Base-by-base conservation (phyloP, 2,329 filamentous ascomycete species). In the Trichoderma afroharzianum region DNA sequence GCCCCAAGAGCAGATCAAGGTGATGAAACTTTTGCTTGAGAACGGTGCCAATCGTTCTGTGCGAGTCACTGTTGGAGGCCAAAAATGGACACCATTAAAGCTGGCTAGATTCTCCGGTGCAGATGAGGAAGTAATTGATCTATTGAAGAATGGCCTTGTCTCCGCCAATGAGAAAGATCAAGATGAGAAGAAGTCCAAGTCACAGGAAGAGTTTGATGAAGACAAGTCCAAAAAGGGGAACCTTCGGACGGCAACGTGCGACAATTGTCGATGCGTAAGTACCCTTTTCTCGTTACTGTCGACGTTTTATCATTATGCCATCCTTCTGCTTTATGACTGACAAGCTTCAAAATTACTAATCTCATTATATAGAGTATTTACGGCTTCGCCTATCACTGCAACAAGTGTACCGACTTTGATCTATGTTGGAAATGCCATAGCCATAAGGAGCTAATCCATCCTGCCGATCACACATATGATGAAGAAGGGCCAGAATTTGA, bases 11-110 rank as follows among this genome's bases (percentile, higher is more conserved):
- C 70, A 72, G 24, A 32, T 70, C 1, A 39, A 62, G n/a, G 71
- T 72, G 30, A 71, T 73, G 15, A 72, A 59, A n/a, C 63, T 71
- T 8, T 39, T 73, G 26, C 62, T 73, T 1, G 47, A 73, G 62
- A 67, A 73, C 1, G 72, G 72, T 11, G 71, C 67, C 18, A 61
- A 72, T 26, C 59, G 69, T n/a, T 57, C 14, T 12, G 53, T 69
- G 0, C 24, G 30, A 30, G 70, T 15, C 6, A 36, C 70, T 28
- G 32, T 73, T 24, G 64, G 59, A 7, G 39, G 15, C 3, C 32
- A 69, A 11, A 64, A 26, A 43, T 73, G 72, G 72, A 69, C 72
- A 4, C 69, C 69, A 8, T 30, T 73, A 21, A 71, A 71, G 59
- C 47, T 73, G 24, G 72, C 72, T 6, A 50, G 70, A 14, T 73